Conservation (phyloP, 805 yeast species). For the Groenewaldozyma salmanticensis region DNA sequence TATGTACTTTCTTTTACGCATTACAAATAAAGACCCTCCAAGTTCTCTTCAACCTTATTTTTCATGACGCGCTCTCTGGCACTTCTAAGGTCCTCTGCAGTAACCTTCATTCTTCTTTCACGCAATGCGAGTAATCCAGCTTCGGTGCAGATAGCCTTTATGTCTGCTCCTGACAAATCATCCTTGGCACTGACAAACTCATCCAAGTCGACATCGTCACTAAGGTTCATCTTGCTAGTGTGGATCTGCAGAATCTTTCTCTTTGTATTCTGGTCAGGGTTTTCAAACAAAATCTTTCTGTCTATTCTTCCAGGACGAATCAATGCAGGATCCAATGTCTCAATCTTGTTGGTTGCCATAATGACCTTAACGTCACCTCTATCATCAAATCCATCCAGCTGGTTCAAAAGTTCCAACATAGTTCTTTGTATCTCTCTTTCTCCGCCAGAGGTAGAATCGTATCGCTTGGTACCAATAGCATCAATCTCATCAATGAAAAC, state of each 20-base stretch:
- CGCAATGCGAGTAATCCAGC: slow-evolving; percentile 93
- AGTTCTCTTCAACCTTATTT: slow-evolving; percentile 91
- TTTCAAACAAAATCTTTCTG: slow-evolving; percentile 90
- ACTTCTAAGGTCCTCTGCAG: slow-evolving; percentile 82
- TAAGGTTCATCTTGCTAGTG: slow-evolving; percentile 84
- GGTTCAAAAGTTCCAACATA: slow-evolving; percentile 91
- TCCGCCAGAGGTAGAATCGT: slow-evolving; percentile 85
- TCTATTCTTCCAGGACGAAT: slow-evolving; percentile 97
- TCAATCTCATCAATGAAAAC: slow-evolving; percentile 98
- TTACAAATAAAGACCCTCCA: slow-evolving; percentile 83
- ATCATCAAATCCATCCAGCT: slow-evolving; percentile 94
- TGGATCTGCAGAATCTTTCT: slow-evolving; percentile 88
- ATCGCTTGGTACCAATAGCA: slow-evolving; percentile 98
- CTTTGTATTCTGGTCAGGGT: slow-evolving; percentile 87
- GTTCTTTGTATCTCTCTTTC: slow-evolving; percentile 97
- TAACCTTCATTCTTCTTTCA: slow-evolving; percentile 96
- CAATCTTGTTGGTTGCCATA: slow-evolving; percentile 96
- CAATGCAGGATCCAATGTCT: slow-evolving; percentile 88
- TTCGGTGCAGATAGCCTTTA: slow-evolving; percentile 94
- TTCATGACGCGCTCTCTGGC: slow-evolving; percentile 94
- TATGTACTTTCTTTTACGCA: background rate
- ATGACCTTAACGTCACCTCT: slow-evolving; percentile 95
- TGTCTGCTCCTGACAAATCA: slow-evolving; percentile 94
- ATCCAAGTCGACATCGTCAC: slow-evolving; percentile 80
- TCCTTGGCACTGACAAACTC: slow-evolving; percentile 85